Base-by-base conservation (phyloP, 345 rosid genomes). In the Gossypium thurberi region DNA sequence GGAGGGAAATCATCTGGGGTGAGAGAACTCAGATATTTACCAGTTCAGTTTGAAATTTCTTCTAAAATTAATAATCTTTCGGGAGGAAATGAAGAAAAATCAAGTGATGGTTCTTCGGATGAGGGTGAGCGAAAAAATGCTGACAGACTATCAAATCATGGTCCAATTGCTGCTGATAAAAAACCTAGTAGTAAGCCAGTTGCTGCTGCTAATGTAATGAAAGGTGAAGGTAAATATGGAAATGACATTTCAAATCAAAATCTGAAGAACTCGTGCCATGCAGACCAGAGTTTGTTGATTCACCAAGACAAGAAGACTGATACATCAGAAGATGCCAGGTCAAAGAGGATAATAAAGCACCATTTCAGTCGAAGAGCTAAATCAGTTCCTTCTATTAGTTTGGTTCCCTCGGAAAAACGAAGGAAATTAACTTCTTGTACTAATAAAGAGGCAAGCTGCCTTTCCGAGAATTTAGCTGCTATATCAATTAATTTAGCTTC, bases 341-440 rank as follows among this genome's bases (percentile, higher is more conserved):
- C 87, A 51, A 65, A 76, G 70, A 78, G 79, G 82, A 43, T 73
- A 65, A 74, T 63, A 77, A 87, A 84, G 85, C 83, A 77, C 75
- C 83, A 80, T 61, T 83, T 67, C 78, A 80, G 71, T 52, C 83
- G 82, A 76, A 74, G 85, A 75, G 63, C 80, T 20, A 90, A 84
- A 73, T 61, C 77, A 44, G 73, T 69, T 4, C 78, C 77, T 65
- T 75, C 85, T 51, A 77, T 71, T 75, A 74, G 77, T 74, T 77
- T 78, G 57, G 86, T 79, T 48, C 88, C 86, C 51, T 71, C 61
- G 2, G 56, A 70, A 73, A 87, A 91, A 80, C 85, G 82, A 25
- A 75, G 84, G 69, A 87, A 87, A 74, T 81, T 89, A 75, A 80
- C 82, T 64, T 80, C 87, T 73, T 85, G 89, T 78, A 75, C 77